Conservation (phyloP, 768 basidiomycete genomes). For the Russula abietina region DNA sequence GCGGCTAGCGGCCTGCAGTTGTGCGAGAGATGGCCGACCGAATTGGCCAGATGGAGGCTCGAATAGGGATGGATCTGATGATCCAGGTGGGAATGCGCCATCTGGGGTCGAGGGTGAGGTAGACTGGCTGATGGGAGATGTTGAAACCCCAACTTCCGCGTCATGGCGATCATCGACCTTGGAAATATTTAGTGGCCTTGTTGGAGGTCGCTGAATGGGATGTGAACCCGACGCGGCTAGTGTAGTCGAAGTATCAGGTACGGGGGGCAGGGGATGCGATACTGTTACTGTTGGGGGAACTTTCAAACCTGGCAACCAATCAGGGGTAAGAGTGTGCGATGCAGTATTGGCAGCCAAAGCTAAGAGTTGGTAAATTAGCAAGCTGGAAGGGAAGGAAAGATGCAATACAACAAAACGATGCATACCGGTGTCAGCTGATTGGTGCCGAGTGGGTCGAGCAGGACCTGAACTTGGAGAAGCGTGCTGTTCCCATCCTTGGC, state of each 20-base stretch:
- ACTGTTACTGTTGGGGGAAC: slow-evolving; percentile 11
- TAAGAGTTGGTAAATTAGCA: slow-evolving; percentile 2
- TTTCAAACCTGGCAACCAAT: slow-evolving; percentile 13
- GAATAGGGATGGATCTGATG: slow-evolving; percentile 2
- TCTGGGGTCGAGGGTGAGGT: slow-evolving; percentile 8
- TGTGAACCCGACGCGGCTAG: background rate
- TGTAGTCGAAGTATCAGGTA: background rate
- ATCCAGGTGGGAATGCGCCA: background rate
- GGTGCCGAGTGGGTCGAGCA: slow-evolving; percentile 19
- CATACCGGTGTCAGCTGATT: slow-evolving; percentile 36
- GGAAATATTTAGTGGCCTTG: slow-evolving; percentile 13
- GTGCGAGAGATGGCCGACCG: slow-evolving; percentile 2
- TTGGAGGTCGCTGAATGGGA: slow-evolving; percentile 2
- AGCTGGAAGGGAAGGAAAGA: background rate
- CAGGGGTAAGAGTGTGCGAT: slow-evolving; percentile 17
- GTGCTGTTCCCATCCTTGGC: slow-evolving; percentile 20
- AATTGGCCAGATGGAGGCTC: slow-evolving; percentile 8
- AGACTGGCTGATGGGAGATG: background rate
- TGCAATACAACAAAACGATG: background rate
- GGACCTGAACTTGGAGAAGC: slow-evolving; percentile 23
- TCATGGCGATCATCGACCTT: slow-evolving; percentile 4
- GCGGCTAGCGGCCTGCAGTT: slow-evolving; percentile 37
- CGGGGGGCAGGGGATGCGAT: background rate
- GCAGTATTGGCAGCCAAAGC: slow-evolving; percentile 1
- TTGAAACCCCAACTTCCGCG: background rate